phyloP scores from a whole-genome alignment of 257 asterid species.

The Henckelia pumila region DNA sequence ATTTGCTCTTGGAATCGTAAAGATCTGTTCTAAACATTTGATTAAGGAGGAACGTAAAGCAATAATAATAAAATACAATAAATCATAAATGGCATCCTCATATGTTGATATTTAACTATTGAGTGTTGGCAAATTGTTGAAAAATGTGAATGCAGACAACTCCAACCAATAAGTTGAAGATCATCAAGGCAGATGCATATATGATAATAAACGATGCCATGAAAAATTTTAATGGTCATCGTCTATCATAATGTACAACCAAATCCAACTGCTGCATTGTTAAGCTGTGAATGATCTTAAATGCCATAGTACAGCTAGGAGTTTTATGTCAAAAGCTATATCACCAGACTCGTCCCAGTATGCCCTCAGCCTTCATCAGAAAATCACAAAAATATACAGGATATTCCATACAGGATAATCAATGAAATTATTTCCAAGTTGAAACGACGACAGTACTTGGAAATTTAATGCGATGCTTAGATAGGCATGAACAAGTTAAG shows the following conservation, averaged over 20 bases:
- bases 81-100: not conserved
- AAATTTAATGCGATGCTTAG: not conserved
- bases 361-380: not conserved
- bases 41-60: slow-evolving; percentile 31
- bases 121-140: not conserved
- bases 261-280: not conserved
- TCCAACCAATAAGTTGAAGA: not conserved
- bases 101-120: not conserved
- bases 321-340: not conserved
- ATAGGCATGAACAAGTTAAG: not conserved
- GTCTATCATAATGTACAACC: too few species aligned
- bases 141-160: not conserved
- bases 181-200: not conserved
- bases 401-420: not conserved
- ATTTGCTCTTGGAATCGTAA: slow-evolving; percentile 42
- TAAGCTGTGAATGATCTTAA: not conserved
- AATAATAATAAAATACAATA: not conserved
- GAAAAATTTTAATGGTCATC: not conserved
- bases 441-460: not conserved
- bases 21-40: slow-evolving; percentile 32
- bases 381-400: not conserved
- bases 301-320: not conserved
- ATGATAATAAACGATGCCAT: not conserved
- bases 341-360: not conserved
- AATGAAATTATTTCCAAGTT: too few species aligned